Evolutionary conservation across 2,329 filamentous ascomycete species (phyloP).

Genomic region (Aspergillus fructus): DNA sequence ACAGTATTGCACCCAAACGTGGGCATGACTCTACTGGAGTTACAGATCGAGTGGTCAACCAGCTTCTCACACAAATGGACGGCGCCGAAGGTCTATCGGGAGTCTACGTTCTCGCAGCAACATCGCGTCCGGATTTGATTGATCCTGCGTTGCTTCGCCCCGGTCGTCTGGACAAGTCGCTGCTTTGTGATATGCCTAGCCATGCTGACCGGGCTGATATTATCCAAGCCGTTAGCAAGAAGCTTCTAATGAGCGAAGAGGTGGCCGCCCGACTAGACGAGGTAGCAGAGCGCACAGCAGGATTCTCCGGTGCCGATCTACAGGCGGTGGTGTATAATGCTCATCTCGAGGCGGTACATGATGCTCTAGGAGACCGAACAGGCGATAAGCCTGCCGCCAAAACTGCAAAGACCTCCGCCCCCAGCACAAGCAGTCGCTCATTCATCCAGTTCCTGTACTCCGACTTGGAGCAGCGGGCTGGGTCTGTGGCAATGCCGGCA

Average conservation of each 20-base stretch:
- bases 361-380: constrained; percentile 67
- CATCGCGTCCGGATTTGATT: constrained; percentile 88
- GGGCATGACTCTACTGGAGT: constrained; percentile 97
- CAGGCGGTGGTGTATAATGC: constrained; percentile 96
- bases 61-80: constrained; percentile 98
- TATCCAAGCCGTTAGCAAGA: constrained; percentile 75
- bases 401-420: constrained; percentile 26
- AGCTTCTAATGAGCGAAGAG: constrained; percentile 70
- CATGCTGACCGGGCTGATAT: constrained; percentile 84
- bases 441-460: constrained; percentile 87
- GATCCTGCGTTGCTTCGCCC: constrained; percentile 90
- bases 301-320: constrained; percentile 90
- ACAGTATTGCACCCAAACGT: constrained; percentile 94
- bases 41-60: constrained; percentile 97
- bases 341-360: constrained; percentile 94
- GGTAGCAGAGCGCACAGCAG: constrained; percentile 76
- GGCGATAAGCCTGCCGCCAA: constrained; percentile 46
- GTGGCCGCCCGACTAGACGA: constrained; percentile 66
- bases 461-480: constrained; percentile 50
- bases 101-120: constrained; percentile 95
- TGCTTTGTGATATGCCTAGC: constrained; percentile 86
- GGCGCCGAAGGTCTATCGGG: constrained; percentile 92
- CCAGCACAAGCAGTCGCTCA: constrained; percentile 37
- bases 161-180: constrained; percentile 86
- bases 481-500: constrained; percentile 65